These are phyloP conservation scores for Pholiota adiposa DNA, from an alignment of 1,284 basidiomycete genomes.

Conservation along the genomic window DNA sequence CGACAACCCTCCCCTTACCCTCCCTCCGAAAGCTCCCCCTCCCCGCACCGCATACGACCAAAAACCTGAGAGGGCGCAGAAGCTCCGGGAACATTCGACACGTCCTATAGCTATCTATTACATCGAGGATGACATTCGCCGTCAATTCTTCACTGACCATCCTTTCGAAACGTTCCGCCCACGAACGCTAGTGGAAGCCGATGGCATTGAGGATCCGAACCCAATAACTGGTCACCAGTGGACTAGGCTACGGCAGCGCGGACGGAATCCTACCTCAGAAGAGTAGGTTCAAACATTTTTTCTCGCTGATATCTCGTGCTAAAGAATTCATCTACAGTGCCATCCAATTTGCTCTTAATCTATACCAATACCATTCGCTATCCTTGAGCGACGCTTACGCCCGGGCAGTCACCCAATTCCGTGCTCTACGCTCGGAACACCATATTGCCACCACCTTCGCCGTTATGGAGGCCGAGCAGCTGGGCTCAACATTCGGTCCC, in stretches of 20 bases:
- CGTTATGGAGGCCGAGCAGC: slow-evolving; percentile 77
- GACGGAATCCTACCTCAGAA: slow-evolving; percentile 84
- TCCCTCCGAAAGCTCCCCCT: slow-evolving; percentile 77
- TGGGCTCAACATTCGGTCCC: slow-evolving; percentile 73
- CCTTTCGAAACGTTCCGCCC: slow-evolving; percentile 95
- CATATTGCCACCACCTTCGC: slow-evolving; percentile 81
- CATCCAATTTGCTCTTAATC: slow-evolving; percentile 79
- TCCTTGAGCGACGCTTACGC: slow-evolving; percentile 85
- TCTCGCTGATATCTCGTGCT: slow-evolving; percentile 12
- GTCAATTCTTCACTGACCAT: slow-evolving; percentile 95
- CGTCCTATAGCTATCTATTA: slow-evolving; percentile 75
- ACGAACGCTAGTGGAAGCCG: slow-evolving; percentile 76
- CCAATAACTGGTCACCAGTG: slow-evolving; percentile 66
- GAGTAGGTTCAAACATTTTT: slow-evolving; percentile 63
- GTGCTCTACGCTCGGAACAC: slow-evolving; percentile 83
- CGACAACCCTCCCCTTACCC: slow-evolving; percentile 84
- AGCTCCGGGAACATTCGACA: slow-evolving; percentile 51
- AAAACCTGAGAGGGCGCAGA: slow-evolving; percentile 30
- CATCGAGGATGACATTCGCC: slow-evolving; percentile 84
- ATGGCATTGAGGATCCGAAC: slow-evolving; percentile 57
- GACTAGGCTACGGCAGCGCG: slow-evolving; percentile 80
- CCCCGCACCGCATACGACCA: slow-evolving; percentile 57
- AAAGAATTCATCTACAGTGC: slow-evolving; percentile 54
- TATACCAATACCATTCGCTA: slow-evolving; percentile 69
- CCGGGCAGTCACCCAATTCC: slow-evolving; percentile 83